These are phyloP conservation scores for Monosporascus sp. DNA, from an alignment of 2,329 filamentous ascomycete species.

Conservation along the genomic window DNA sequence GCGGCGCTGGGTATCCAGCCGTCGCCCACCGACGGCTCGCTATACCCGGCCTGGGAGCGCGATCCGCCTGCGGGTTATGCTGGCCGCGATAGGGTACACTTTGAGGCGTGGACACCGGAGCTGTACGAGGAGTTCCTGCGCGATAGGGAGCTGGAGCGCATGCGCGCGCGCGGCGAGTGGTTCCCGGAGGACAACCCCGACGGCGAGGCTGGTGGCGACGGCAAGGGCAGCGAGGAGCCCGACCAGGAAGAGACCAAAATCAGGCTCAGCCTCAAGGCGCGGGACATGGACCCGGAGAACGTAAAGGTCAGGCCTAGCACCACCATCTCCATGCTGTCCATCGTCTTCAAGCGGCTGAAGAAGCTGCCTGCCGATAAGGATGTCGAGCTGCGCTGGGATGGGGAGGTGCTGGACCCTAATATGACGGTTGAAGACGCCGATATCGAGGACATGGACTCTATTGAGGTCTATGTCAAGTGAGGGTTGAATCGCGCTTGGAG, in stretches of 20 bases:
- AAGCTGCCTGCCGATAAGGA: constrained; percentile 44
- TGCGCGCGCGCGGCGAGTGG: constrained; percentile 35
- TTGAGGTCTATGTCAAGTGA: constrained; percentile 67
- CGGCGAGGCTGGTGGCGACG: constrained; percentile 6
- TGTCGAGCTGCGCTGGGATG: constrained; percentile 67
- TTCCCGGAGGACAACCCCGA: constrained; percentile 28
- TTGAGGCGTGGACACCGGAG: constrained; percentile 72
- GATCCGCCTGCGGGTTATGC: constrained; percentile 37
- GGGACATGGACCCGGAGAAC: constrained; percentile 43
- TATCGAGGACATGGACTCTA: constrained; percentile 66
- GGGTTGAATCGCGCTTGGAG: not conserved
- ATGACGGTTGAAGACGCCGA: constrained; percentile 60
- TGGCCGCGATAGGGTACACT: constrained; percentile 56
- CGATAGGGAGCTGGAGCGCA: constrained; percentile 42
- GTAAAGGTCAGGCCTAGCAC: constrained; percentile 50
- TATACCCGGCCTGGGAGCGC: constrained; percentile 28
- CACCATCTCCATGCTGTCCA: constrained; percentile 55
- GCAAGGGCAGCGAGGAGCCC: not conserved
- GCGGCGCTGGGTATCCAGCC: constrained; percentile 57
- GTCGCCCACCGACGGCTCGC: constrained; percentile 33
- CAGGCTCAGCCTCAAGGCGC: constrained; percentile 49
- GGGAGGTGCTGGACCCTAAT: constrained; percentile 60
- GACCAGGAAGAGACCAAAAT: constrained; percentile 31
- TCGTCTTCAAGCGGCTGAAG: constrained; percentile 52
- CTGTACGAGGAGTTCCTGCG: constrained; percentile 45